A percentile compares a stretch with the other conserved stretches of the same genome.
phyloP scores from a whole-genome alignment of 805 yeast species.

The Yarrowia osloensis region DNA sequence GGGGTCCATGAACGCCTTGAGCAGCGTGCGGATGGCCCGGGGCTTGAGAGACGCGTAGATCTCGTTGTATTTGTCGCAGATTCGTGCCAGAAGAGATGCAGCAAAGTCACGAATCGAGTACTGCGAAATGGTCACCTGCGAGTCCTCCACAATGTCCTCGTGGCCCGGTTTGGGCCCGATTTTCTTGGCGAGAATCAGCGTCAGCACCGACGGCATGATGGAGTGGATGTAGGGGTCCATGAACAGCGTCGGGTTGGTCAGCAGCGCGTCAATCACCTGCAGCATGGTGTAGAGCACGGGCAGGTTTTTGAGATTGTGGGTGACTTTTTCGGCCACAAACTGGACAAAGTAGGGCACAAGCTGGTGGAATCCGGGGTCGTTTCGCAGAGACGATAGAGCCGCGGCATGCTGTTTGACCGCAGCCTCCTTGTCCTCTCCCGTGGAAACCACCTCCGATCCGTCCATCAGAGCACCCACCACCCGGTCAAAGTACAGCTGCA shows the following conservation, averaged over 20 bases:
- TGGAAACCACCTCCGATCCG: slow-evolving; percentile 36
- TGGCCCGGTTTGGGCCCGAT: slow-evolving; percentile 58
- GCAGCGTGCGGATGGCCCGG: slow-evolving; percentile 86
- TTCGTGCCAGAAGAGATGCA: slow-evolving; percentile 74
- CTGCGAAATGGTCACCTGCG: slow-evolving; percentile 12
- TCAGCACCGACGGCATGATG: slow-evolving; percentile 92
- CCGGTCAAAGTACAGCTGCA: slow-evolving; percentile 90
- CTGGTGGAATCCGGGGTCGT: slow-evolving; percentile 96
- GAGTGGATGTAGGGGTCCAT: slow-evolving; percentile 96
- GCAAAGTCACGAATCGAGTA: slow-evolving; percentile 83
- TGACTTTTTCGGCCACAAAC: slow-evolving; percentile 91
- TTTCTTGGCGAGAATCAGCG: slow-evolving; percentile 83
- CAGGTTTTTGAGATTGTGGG: slow-evolving; percentile 77
- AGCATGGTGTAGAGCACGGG: slow-evolving; percentile 77
- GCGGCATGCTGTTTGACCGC: slow-evolving; percentile 23
- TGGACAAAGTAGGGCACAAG: slow-evolving; percentile 95
- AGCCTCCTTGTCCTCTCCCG: neutral
- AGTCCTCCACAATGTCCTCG: neutral
- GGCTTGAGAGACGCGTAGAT: slow-evolving; percentile 89
- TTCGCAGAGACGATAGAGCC: slow-evolving; percentile 78
- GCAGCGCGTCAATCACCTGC: slow-evolving; percentile 81
- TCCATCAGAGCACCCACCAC: slow-evolving; percentile 73
- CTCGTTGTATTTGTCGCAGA: slow-evolving; percentile 77
- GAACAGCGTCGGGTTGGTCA: slow-evolving; percentile 80
- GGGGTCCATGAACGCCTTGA: slow-evolving; percentile 86